These are phyloP conservation scores for Prasinococcaceae sp. DNA, from an alignment of 139 green algal genomes.

Conservation along the genomic window DNA sequence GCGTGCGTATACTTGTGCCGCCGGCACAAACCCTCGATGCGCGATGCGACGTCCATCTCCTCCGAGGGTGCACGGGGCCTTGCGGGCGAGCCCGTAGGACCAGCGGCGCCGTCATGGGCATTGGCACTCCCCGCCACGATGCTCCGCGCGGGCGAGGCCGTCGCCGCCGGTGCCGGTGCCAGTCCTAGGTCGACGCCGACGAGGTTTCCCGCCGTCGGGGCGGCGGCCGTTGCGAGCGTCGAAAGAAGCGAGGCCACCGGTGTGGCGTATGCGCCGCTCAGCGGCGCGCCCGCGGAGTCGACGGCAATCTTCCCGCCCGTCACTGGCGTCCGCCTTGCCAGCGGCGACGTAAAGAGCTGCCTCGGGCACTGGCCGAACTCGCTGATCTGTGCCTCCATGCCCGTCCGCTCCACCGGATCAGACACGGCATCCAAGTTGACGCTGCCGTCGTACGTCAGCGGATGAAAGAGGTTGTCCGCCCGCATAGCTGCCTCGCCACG, in stretches of 20 bases:
- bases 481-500: constrained; percentile 40
- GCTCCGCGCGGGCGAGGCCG: too few species aligned
- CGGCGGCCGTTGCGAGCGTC: too few species aligned
- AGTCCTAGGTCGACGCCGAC: too few species aligned
- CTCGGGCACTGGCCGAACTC: constrained; percentile 79
- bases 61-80: background rate
- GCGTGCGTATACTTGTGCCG: too few species aligned
- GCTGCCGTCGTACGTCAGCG: constrained; percentile 71
- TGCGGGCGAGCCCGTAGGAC: background rate
- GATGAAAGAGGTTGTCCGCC: constrained; percentile 74
- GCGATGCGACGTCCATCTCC: background rate
- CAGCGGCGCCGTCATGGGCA: background rate
- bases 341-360: constrained; percentile 59
- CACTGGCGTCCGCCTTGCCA: too few species aligned
- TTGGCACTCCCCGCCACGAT: too few species aligned
- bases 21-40: background rate
- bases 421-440: constrained; percentile 27
- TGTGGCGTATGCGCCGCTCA: too few species aligned
- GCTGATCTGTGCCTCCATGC: constrained; percentile 59
- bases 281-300: too few species aligned
- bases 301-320: too few species aligned
- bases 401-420: constrained; percentile 11
- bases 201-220: too few species aligned
- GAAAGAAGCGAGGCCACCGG: too few species aligned
- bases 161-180: too few species aligned